These are phyloP conservation scores for Lenzites betulinus DNA, from an alignment of 768 basidiomycete genomes.

Conservation along the genomic window DNA sequence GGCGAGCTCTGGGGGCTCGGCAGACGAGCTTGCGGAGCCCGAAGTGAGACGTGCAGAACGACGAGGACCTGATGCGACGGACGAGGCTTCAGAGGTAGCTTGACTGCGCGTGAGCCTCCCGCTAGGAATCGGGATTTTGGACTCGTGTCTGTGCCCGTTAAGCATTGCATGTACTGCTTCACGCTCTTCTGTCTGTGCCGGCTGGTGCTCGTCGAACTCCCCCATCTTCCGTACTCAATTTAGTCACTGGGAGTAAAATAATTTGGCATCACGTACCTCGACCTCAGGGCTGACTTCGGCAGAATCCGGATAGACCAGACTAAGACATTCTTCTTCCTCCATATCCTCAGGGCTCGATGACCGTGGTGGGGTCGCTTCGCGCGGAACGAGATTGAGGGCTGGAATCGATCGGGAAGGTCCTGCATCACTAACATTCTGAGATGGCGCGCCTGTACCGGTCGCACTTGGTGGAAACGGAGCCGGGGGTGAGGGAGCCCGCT, in stretches of 20 bases:
- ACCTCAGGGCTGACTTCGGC: conserved; percentile 6
- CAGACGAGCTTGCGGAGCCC: conserved; percentile 20
- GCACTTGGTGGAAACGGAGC: no score
- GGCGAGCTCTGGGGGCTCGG: conserved; percentile 12
- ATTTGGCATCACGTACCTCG: conserved; percentile 9
- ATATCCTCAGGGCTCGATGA: conserved; percentile 4
- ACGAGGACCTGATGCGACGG: background rate
- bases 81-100: conserved; percentile 5
- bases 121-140: background rate
- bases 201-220: background rate
- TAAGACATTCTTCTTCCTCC: conserved; percentile 12
- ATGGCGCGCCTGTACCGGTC: no score
- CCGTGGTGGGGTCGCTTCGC: background rate
- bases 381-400: background rate
- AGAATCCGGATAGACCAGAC: conserved; percentile 12
- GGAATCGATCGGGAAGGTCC: background rate
- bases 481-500: no score
- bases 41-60: conserved; percentile 19
- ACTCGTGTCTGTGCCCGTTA: background rate
- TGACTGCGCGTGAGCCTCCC: conserved; percentile 9
- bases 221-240: background rate
- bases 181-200: background rate
- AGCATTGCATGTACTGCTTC: background rate
- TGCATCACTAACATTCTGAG: background rate
- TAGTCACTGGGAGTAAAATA: background rate